Evolutionary conservation across 2,329 filamentous ascomycete genomes (phyloP), one percentile per base, ranked within the genome.

Genomic region (Pseudocercospora vitis): DNA sequence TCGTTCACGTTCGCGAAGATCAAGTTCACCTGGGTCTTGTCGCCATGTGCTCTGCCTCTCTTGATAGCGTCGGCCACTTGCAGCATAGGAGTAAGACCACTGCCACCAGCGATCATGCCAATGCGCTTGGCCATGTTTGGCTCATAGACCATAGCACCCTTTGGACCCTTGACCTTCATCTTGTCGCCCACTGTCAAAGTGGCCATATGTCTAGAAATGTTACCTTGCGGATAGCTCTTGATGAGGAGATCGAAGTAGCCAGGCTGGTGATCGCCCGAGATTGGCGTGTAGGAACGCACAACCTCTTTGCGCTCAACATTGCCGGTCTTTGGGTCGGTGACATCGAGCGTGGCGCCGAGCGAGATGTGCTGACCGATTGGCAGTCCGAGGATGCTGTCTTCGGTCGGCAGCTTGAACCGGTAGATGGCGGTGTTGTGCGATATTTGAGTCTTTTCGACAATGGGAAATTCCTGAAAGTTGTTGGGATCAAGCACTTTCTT

Each of bases 341-440:
- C 90, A 66, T 89, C 86, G 60, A 95, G 83, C 51, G 79, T 81
- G 52, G 91, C 92, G 63, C 88, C 89, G 70, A 99, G 90, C 59
- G 92, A 96, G 76, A 99, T 96, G 80, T 99, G 94, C 78, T 99
- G 94, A 70, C 94, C 94, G 77, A 97, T 97, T 63, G 94, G 92
- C 37, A 97, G 88, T 69, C 94, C 94, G 68, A 97, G 89, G 72
- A 96, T 90, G 63, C 88, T 83, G 65, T 79, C 86, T 33, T 85
- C 77, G 48, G 80, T 80, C 53, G 91, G 91, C 33, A 99, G 88
- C 61, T 82, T 81, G 78, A 97, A 96, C 69, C 94, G 91, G 81
- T 97, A 99, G 88, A 99, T 96, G 74, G 92, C 91, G 56, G 95
- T 92, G 80, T 99, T 99, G 83, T 97, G 94, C 26, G 92, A 96